phyloP scores from a whole-genome alignment of 352 stramenopile species.

The Phytophthora sp. region DNA sequence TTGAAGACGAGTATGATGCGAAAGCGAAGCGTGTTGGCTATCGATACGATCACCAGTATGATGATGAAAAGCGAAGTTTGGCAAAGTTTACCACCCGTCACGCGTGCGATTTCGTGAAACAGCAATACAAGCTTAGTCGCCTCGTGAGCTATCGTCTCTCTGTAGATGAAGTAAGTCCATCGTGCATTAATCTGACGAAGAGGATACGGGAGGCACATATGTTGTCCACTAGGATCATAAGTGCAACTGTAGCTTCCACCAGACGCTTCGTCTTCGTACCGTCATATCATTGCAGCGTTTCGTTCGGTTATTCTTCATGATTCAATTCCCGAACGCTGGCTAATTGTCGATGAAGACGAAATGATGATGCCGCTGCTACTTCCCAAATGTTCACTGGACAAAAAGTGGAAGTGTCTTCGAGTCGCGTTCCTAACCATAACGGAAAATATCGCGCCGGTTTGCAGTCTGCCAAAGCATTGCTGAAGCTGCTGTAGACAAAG shows the following conservation, averaged over 20 bases:
- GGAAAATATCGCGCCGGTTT: constrained; percentile 6
- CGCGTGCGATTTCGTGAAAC: constrained; percentile 11
- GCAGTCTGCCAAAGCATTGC: constrained; percentile 12
- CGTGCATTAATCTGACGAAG: background rate
- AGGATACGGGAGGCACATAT: background rate
- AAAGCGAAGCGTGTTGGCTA: constrained; percentile 10
- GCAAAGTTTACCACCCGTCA: constrained; percentile 8
- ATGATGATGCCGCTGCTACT: background rate
- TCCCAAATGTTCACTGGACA: background rate
- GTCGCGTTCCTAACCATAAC: constrained; percentile 5
- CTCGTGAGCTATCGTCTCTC: background rate
- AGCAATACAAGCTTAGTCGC: no score
- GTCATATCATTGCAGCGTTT: constrained; percentile 3
- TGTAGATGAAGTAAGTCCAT: background rate
- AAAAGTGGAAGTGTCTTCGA: background rate
- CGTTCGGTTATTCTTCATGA: background rate
- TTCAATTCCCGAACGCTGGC: no score
- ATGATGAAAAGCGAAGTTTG: background rate
- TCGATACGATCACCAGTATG: constrained; percentile 5
- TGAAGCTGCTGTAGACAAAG: constrained; percentile 12
- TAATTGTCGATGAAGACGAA: constrained; percentile 1
- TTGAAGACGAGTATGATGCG: background rate
- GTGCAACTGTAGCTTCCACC: no score
- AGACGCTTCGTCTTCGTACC: constrained; percentile 7
- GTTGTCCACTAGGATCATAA: background rate